These are phyloP conservation scores for Lyophyllum semitale DNA, from an alignment of 768 basidiomycete species.

Conservation along the genomic window DNA sequence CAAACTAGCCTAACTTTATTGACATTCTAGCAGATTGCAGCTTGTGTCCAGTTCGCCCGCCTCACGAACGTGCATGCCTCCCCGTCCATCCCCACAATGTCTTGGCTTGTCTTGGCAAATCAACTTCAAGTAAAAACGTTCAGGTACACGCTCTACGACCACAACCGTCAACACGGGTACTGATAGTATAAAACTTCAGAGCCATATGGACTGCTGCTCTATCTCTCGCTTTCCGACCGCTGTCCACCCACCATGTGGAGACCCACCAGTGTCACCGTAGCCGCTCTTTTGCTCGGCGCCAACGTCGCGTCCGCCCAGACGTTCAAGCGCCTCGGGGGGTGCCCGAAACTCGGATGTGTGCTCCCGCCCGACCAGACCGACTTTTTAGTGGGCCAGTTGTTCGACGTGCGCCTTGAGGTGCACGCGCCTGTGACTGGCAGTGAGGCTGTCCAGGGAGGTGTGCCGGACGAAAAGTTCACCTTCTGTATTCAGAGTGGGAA, in stretches of 20 bases:
- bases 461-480: constrained; percentile 39
- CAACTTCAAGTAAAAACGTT: no score
- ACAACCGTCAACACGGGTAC: no score
- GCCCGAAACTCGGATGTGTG: constrained; percentile 42
- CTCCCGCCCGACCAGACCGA: constrained; percentile 47
- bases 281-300: constrained; percentile 20
- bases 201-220: not conserved
- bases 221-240: not conserved
- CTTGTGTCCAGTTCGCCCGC: not conserved
- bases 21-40: not conserved
- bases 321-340: constrained; percentile 41
- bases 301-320: constrained; percentile 32
- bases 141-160: no score
- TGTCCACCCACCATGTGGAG: not conserved
- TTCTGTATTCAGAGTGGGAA: constrained; percentile 38
- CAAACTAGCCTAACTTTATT: no score
- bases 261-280: not conserved
- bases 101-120: no score
- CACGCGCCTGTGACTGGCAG: constrained; percentile 44
- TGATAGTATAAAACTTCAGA: not conserved
- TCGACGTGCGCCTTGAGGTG: constrained; percentile 43
- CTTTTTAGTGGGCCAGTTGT: constrained; percentile 43
- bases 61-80: constrained; percentile 15
- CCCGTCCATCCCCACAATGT: not conserved
- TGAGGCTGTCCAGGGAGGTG: constrained; percentile 34